Conservation (phyloP, 306 rosid genomes). For the Dryas alaskensis region DNA sequence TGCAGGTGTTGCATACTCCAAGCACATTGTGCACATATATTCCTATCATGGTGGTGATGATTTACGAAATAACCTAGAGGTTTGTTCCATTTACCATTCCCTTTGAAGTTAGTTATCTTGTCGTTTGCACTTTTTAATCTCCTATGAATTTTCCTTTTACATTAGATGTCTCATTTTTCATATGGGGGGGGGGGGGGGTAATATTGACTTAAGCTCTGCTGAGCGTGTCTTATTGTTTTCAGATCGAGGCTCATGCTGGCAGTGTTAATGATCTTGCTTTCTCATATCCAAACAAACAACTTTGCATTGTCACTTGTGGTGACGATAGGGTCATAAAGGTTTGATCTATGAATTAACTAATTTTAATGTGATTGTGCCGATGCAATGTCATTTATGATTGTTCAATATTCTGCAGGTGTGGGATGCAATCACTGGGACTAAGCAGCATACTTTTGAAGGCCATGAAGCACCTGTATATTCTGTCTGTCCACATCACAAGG, state of each 20-base stretch:
- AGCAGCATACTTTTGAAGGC: conserved; percentile 83
- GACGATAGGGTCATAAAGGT: conserved; percentile 98
- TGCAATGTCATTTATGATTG: conserved; percentile 16
- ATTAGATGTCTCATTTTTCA: neutral
- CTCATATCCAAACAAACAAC: conserved; percentile 95
- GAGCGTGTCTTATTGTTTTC: conserved; percentile 21
- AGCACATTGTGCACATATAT: conserved; percentile 88
- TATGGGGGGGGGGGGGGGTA: neutral
- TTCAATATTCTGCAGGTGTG: conserved; percentile 67
- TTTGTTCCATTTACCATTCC: conserved; percentile 36
- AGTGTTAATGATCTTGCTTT: conserved; percentile 97
- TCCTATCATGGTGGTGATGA: conserved; percentile 89
- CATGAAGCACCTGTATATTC: conserved; percentile 94
- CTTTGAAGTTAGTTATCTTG: conserved; percentile 20
- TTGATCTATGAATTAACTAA: conserved; percentile 33
- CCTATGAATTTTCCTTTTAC: neutral
- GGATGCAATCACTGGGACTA: conserved; percentile 84
- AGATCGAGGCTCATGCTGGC: conserved; percentile 97
- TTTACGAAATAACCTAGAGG: conserved; percentile 88
- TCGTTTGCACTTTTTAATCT: conserved; percentile 13
- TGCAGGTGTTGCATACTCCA: conserved; percentile 98
- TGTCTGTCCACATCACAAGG: conserved; percentile 97
- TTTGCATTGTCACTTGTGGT: conserved; percentile 88
- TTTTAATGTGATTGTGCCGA: conserved; percentile 25
- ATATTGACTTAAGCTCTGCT: neutral